Percentiles rank a stretch among this genome's conserved stretches.
These are phyloP conservation scores for Huntiella savannae DNA, from an alignment of 2,329 filamentous ascomycete species.

Conservation along the genomic window DNA sequence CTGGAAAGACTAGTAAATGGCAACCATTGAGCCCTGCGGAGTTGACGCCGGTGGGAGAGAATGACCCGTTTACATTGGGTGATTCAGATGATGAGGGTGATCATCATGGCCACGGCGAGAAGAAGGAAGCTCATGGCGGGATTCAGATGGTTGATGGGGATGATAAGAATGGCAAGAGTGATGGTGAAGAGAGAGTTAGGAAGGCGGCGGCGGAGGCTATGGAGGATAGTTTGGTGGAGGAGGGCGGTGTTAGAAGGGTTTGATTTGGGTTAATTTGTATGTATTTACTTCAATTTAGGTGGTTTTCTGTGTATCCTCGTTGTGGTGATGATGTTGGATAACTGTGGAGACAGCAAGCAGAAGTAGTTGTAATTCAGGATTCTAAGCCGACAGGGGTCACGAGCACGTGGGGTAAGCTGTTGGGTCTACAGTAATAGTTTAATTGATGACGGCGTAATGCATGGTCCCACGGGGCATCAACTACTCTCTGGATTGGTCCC, in stretches of 20 bases:
- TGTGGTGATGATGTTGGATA: neutral
- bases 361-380: too few species aligned
- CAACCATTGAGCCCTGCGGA: slow-evolving; percentile 77
- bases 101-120: slow-evolving; percentile 16
- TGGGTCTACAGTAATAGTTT: too few species aligned
- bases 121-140: slow-evolving; percentile 14
- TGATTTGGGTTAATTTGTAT: neutral
- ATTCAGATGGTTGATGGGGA: slow-evolving; percentile 24
- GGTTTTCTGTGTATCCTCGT: neutral
- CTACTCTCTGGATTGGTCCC: too few species aligned
- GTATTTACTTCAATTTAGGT: neutral
- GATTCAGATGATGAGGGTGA: slow-evolving; percentile 88
- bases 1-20: slow-evolving; percentile 76
- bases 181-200: slow-evolving; percentile 43
- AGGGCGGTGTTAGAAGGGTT: slow-evolving; percentile 11
- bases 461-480: too few species aligned
- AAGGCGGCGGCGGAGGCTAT: slow-evolving; percentile 44
- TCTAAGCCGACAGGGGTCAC: too few species aligned
- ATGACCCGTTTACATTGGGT: slow-evolving; percentile 90
- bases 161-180: slow-evolving; percentile 31
- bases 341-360: too few species aligned
- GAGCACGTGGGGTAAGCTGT: too few species aligned
- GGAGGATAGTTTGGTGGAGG: slow-evolving; percentile 33
- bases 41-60: slow-evolving; percentile 31
- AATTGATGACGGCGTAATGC: too few species aligned